Evolutionary conservation across 2,329 filamentous ascomycete species (phyloP), one percentile per base, ranked within the genome.

Genomic region (Claviceps monticola): DNA sequence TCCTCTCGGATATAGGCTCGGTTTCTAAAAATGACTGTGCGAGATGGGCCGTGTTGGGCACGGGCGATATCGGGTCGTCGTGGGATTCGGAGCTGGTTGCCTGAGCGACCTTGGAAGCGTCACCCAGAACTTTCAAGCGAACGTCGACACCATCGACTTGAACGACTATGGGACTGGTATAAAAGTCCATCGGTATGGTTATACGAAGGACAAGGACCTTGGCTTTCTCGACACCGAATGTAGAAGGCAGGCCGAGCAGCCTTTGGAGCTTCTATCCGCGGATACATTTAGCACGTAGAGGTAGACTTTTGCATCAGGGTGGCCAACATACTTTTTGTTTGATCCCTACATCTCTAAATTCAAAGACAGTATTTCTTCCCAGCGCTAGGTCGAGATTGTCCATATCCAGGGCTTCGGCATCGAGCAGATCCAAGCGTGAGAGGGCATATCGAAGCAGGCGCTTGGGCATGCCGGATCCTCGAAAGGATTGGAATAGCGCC

Each of bases 101-200:
- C 4, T 19, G 80, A 79, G 36, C 84, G 64, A 45, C 65, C 57
- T 44, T 69, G 45, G 23, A 62, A 50, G 61, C 44, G 44, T 58
- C 53, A 39, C 56, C 56, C 59, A 71, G 59, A 37, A 88, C 71
- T 58, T 74, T 75, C 23, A 87, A 62, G 54, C 82, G 77, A 36
- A 94, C 76, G 57, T 90, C 79, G 55, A 96, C 80, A 19, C 88
- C 89, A 59, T 91, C 82, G 21, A 91, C 76, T 62, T 95, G 86
- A 60, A 91, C 80, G 34, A 79, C 74, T 63, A 97, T 94, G 29
- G 88, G 83, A 58, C 84, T 90, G 50, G 82, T 84, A 66, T 90
- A 89, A 57, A 96, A 83, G 66, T 96, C 88, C 64, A 93, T 83
- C 13, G 91, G 88, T 49, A 97, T 77, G 7, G 85, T 94, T 51